Percentiles rank a stretch among this genome's conserved stretches.
Evolutionary conservation across 345 rosid species (phyloP).

Genomic region (Nasturtium officinale): DNA sequence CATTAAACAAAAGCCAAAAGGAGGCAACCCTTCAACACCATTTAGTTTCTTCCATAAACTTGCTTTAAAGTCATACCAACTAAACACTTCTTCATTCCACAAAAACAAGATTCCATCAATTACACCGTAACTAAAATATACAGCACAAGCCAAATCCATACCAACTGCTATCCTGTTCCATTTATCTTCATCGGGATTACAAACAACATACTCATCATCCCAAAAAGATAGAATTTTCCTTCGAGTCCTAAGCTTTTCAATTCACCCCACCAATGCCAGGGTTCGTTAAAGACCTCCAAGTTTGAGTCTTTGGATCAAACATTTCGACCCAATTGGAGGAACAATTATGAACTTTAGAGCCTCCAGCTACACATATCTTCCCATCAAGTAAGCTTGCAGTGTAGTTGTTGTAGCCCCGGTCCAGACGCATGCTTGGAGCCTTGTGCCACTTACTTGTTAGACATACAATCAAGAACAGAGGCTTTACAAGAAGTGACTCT

Average conservation of each 20-base stretch:
- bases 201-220: neutral
- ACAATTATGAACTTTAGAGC: neutral
- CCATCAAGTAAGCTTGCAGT: neutral
- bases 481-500: neutral
- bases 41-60: neutral
- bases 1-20: neutral
- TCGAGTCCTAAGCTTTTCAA: neutral
- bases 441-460: slow-evolving; percentile 6
- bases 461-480: slow-evolving; percentile 15
- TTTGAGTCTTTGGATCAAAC: slow-evolving; percentile 22
- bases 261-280: neutral
- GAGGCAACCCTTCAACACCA: slow-evolving; percentile 4
- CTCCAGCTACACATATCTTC: slow-evolving; percentile 26
- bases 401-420: neutral
- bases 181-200: slow-evolving; percentile 11
- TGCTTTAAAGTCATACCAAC: neutral
- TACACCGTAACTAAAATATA: neutral
- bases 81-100: neutral
- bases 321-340: neutral
- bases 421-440: slow-evolving; percentile 12
- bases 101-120: neutral
- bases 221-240: no score
- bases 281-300: neutral
- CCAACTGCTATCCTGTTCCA: neutral
- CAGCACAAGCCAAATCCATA: neutral